These are phyloP conservation scores for Daldinia vernicosa DNA, from an alignment of 495 filamentous ascomycete species.

Conservation along the genomic window DNA sequence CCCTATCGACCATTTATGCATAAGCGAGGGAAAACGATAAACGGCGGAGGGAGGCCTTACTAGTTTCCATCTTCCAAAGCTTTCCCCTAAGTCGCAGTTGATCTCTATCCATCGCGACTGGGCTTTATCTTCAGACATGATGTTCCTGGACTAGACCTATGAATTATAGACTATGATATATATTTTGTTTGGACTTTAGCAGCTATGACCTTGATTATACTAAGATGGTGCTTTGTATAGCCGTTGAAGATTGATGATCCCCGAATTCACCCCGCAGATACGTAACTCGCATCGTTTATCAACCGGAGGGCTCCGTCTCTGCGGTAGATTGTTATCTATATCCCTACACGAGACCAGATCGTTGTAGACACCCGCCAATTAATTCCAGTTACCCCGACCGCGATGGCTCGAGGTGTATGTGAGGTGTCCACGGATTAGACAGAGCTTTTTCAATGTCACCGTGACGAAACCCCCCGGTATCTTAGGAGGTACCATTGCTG, in stretches of 20 bases:
- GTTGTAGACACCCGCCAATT: conserved; percentile 3
- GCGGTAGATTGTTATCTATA: neutral
- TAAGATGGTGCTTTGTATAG: neutral
- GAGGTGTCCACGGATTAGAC: neutral
- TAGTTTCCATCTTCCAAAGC: conserved; percentile 46
- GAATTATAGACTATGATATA: neutral
- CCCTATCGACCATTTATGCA: conserved; percentile 38
- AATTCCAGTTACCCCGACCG: neutral
- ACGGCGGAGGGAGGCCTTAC: neutral
- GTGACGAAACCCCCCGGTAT: neutral
- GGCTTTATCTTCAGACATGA: conserved; percentile 33
- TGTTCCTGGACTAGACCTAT: neutral
- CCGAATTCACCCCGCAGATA: conserved; percentile 11
- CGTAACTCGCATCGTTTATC: neutral
- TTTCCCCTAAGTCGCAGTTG: conserved; percentile 49
- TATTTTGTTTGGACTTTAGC: neutral
- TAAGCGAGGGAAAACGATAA: neutral
- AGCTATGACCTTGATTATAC: neutral
- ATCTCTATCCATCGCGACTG: conserved; percentile 36
- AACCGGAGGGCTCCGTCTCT: neutral
- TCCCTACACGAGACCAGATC: neutral
- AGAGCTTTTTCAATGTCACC: neutral
- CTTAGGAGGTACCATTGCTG: no score
- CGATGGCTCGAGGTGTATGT: neutral
- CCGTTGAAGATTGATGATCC: neutral